These are phyloP conservation scores for Graphium sp. DNA, from an alignment of 2,329 filamentous ascomycete species.

Conservation along the genomic window DNA sequence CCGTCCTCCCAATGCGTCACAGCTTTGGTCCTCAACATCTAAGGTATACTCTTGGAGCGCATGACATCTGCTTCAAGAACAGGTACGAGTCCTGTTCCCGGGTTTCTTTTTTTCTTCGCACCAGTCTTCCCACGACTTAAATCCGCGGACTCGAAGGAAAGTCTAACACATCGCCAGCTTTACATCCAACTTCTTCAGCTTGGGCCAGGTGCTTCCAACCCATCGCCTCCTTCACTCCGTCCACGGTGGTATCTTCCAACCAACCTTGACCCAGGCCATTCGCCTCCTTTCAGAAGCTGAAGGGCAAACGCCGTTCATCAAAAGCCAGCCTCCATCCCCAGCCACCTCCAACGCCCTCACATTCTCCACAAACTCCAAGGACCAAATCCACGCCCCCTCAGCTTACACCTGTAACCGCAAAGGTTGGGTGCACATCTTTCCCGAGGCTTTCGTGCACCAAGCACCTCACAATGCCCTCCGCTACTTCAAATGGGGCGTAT, in stretches of 20 bases:
- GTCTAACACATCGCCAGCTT: slow-evolving; percentile 26
- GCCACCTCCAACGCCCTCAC: slow-evolving; percentile 28
- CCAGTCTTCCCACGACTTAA: neutral
- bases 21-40: slow-evolving; percentile 56
- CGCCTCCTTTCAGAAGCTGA: slow-evolving; percentile 48
- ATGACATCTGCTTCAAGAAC: slow-evolving; percentile 90
- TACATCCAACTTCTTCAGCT: slow-evolving; percentile 63
- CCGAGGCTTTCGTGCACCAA: slow-evolving; percentile 89
- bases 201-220: slow-evolving; percentile 81
- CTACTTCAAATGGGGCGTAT: slow-evolving; percentile 97
- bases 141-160: slow-evolving; percentile 1
- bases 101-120: neutral
- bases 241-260: slow-evolving; percentile 75
- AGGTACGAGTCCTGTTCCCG: slow-evolving; percentile 40
- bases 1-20: slow-evolving; percentile 62
- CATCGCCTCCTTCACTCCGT: slow-evolving; percentile 66
- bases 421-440: slow-evolving; percentile 90
- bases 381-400: slow-evolving; percentile 55
- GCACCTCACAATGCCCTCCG: slow-evolving; percentile 62
- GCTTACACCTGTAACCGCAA: slow-evolving; percentile 52
- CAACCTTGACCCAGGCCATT: slow-evolving; percentile 73
- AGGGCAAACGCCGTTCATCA: slow-evolving; percentile 4
- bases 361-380: slow-evolving; percentile 50
- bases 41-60: slow-evolving; percentile 79
- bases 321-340: slow-evolving; percentile 14